phyloP scores from a whole-genome alignment of 805 yeast species.

The Metschnikowia chrysomelidarum region DNA sequence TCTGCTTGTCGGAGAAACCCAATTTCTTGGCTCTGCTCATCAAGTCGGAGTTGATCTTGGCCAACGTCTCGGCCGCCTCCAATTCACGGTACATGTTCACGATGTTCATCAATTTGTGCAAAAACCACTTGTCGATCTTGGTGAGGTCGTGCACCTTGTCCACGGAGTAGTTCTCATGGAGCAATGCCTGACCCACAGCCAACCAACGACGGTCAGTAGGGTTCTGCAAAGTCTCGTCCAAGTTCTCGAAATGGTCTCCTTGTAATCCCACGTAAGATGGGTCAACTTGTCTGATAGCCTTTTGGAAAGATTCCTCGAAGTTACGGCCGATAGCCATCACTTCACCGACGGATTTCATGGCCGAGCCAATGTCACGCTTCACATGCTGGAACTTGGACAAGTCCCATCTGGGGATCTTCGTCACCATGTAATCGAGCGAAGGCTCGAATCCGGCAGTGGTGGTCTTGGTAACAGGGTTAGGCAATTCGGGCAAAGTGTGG shows the following conservation, averaged over 20 bases:
- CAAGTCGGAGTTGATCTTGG: constrained; percentile 62
- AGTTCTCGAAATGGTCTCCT: constrained; percentile 73
- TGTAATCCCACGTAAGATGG: constrained; percentile 90
- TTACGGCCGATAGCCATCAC: constrained; percentile 99
- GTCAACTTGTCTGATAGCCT: constrained; percentile 94
- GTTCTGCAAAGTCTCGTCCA: constrained; percentile 73
- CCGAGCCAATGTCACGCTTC: constrained; percentile 87
- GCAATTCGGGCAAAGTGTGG: constrained; percentile 90
- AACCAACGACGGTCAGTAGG: constrained; percentile 97
- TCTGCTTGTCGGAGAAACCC: constrained; percentile 95
- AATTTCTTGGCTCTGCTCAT: constrained; percentile 81
- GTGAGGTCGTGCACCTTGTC: constrained; percentile 89
- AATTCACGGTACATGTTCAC: constrained; percentile 84
- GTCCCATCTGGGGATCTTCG: constrained; percentile 99
- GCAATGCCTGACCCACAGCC: constrained; percentile 95
- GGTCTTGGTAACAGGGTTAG: constrained; percentile 94
- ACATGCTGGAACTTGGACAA: constrained; percentile 93
- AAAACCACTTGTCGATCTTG: constrained; percentile 95
- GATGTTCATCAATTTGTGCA: constrained; percentile 88
- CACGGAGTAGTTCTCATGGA: constrained; percentile 87
- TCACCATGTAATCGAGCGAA: constrained; percentile 91
- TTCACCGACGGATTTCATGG: constrained; percentile 99
- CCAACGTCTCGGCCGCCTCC: constrained; percentile 56
- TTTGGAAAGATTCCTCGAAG: constrained; percentile 96
- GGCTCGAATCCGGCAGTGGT: constrained; percentile 98